A percentile compares a stretch with the other conserved stretches of the same genome.
Evolutionary conservation across 2,329 filamentous ascomycete species (phyloP).

Genomic region (Cladobotryum protrusum): DNA sequence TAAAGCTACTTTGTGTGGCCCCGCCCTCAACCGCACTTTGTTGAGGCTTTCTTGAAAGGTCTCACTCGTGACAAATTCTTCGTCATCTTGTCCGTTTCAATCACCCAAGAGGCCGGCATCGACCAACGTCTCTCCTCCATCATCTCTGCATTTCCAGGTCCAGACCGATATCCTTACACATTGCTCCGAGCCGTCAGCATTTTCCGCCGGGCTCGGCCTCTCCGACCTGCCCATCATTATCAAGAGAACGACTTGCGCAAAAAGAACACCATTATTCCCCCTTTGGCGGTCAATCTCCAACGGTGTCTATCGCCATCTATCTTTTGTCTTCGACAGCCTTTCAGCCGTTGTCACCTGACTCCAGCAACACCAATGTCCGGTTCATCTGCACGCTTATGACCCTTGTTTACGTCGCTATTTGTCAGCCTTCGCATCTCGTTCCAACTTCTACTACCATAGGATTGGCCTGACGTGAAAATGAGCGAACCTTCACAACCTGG

Average conservation of each 20-base stretch:
- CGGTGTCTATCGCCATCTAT: no score
- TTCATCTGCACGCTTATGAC: neutral
- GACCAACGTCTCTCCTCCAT: no score
- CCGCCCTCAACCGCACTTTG: no score
- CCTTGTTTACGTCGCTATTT: neutral
- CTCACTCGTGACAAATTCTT: neutral
- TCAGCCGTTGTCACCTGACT: neutral
- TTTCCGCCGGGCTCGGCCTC: no score
- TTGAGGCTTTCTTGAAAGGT: no score
- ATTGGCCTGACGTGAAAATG: constrained; percentile 21
- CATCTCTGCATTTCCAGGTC: no score
- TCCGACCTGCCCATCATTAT: neutral
- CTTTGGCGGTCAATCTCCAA: no score
- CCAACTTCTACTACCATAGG: neutral
- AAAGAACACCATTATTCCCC: neutral
- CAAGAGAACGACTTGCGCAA: neutral
- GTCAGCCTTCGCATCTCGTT: neutral
- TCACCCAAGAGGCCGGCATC: no score
- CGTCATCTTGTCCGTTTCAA: no score
- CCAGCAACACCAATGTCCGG: neutral
- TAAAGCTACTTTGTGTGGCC: no score
- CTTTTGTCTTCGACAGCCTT: neutral
- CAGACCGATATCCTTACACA: no score
- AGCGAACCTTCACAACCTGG: constrained; percentile 23
- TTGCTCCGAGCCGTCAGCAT: no score